These are phyloP conservation scores for Boechera retrofracta DNA, from an alignment of 345 rosid species.

Conservation along the genomic window DNA sequence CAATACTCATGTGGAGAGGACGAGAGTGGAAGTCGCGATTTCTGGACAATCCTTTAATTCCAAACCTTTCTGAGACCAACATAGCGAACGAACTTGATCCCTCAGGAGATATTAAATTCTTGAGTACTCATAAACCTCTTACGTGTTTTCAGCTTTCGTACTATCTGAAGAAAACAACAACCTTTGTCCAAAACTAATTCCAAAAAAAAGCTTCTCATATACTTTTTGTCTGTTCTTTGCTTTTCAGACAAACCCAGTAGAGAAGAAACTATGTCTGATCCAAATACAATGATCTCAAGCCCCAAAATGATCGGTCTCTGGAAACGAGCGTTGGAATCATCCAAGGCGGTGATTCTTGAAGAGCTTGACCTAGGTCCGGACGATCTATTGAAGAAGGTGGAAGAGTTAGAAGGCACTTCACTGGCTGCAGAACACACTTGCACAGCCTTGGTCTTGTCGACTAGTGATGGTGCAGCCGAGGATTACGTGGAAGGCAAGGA, in stretches of 20 bases:
- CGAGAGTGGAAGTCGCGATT: slow-evolving; percentile 78
- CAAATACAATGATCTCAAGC: slow-evolving; percentile 55
- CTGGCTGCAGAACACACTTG: slow-evolving; percentile 75
- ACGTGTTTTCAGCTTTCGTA: not conserved
- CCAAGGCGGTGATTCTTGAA: slow-evolving; percentile 68
- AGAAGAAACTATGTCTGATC: slow-evolving; percentile 33
- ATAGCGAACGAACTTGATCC: slow-evolving; percentile 35
- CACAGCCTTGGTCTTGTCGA: slow-evolving; percentile 64
- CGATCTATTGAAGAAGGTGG: slow-evolving; percentile 68
- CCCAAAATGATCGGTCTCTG: slow-evolving; percentile 83
- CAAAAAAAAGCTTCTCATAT: not conserved
- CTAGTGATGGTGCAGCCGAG: slow-evolving; percentile 44
- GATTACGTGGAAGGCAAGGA: slow-evolving; percentile 44
- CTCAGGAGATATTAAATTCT: slow-evolving; percentile 45
- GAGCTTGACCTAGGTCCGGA: slow-evolving; percentile 66
- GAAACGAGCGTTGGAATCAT: slow-evolving; percentile 70
- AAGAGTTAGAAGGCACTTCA: slow-evolving; percentile 70
- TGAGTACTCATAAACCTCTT: not conserved
- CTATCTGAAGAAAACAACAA: not conserved
- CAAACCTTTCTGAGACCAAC: slow-evolving; percentile 44
- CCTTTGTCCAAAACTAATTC: slow-evolving; percentile 1
- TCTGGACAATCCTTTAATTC: slow-evolving; percentile 45
- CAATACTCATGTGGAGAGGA: slow-evolving; percentile 96
- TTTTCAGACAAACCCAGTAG: slow-evolving; percentile 29
- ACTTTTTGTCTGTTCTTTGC: not conserved